A percentile compares a stretch with the other conserved stretches of the same genome.
Conservation (phyloP, 768 basidiomycete species). For the Rubroboletus satanas region DNA sequence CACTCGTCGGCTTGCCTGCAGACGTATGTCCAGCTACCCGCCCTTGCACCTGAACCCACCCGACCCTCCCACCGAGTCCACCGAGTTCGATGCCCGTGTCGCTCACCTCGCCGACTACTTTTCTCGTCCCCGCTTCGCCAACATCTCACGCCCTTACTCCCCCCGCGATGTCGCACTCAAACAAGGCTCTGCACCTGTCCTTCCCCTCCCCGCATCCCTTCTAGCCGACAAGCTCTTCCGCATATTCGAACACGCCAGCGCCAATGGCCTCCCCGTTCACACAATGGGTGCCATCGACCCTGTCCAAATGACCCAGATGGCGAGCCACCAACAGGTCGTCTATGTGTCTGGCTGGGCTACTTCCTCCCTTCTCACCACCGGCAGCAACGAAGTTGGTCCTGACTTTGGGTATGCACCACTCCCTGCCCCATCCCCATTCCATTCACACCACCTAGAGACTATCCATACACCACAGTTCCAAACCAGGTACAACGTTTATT, state of each 20-base stretch:
- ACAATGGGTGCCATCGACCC: slow-evolving; percentile 95
- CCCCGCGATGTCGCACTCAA: slow-evolving; percentile 79
- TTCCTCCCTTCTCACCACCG: slow-evolving; percentile 82
- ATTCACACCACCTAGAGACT: slow-evolving; percentile 54
- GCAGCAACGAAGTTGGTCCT: slow-evolving; percentile 88
- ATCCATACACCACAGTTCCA: slow-evolving; percentile 94
- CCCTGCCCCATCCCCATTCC: background rate
- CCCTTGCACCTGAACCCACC: slow-evolving; percentile 55
- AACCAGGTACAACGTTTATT: slow-evolving; percentile 92
- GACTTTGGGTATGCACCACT: slow-evolving; percentile 64
- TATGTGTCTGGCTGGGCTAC: slow-evolving; percentile 95
- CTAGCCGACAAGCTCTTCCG: slow-evolving; percentile 83
- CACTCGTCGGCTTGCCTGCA: background rate
- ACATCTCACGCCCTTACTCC: slow-evolving; percentile 75
- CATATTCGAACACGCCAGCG: slow-evolving; percentile 58
- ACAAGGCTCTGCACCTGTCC: slow-evolving; percentile 80
- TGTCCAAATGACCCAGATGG: slow-evolving; percentile 94
- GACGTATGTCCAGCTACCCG: slow-evolving; percentile 35
- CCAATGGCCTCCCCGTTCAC: slow-evolving; percentile 67
- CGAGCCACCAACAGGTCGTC: slow-evolving; percentile 75
- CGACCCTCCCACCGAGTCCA: slow-evolving; percentile 51
- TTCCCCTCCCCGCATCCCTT: slow-evolving; percentile 71
- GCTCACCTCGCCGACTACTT: slow-evolving; percentile 71
- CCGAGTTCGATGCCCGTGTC: slow-evolving; percentile 58
- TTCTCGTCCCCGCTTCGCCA: slow-evolving; percentile 64